Evolutionary conservation across 2,329 filamentous ascomycete genomes (phyloP), one percentile per base, ranked within the genome.

Genomic region (Aspergillus alliaceus): DNA sequence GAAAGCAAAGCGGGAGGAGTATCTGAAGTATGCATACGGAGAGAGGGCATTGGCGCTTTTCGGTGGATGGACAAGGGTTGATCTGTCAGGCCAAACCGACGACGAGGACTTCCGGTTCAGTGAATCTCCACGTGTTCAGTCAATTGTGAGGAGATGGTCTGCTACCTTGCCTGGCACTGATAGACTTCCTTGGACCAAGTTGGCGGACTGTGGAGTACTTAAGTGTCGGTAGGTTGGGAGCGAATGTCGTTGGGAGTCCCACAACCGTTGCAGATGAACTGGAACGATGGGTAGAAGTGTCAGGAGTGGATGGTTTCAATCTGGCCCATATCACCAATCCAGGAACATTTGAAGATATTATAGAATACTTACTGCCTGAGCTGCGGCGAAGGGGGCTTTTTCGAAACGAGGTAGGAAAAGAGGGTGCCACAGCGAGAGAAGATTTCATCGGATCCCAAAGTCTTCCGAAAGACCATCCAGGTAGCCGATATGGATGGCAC

Each of bases 21-120:
- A 75, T 27, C 59, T 75, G 20, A 65, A 68, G 18, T 76, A 76
- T 39, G 75, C 69, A 18, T 74, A 77, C 48, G 64, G 70, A 0
- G 75, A 77, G 55, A 75, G 76, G 3, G 69, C 72, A 0, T 68
- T 75, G 4, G 68, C 75, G 0, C 62, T 78, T 1, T 78, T 78
- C 54, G 75, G 76, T 6, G 75, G 74, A 7, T 77, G 75, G 73
- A 69, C 69, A 1, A 75, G 75, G 72, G 4, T 72, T 66, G 24
- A 64, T 63, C 6, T 42, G 11, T 42, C 39, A 42, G 39, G 39
- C 20, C 6, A 42, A 12, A 27, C 22, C 22, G 20, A 42, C 4
- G 39, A 42, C 20, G 22, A 42, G 39, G 39, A 42, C 14, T 25
- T 42, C 39, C 6, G 39, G 22, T 25, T 77, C 60, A 62, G 60